Evolutionary conservation across 768 basidiomycete genomes (phyloP).

Genomic region (Amanita muscaria): DNA sequence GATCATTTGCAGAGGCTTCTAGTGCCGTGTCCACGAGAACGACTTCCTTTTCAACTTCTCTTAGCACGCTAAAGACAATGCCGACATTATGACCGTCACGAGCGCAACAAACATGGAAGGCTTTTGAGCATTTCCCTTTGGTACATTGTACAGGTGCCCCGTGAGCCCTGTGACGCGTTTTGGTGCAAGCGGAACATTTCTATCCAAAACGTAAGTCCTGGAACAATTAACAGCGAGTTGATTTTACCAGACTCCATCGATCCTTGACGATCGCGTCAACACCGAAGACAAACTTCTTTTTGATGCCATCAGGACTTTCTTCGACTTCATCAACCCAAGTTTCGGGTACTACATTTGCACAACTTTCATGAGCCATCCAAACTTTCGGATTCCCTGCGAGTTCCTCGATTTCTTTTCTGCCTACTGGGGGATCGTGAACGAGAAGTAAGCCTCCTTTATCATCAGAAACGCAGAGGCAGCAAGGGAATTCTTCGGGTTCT

Average conservation of each 20-base stretch:
- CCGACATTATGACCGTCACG: conserved; percentile 41
- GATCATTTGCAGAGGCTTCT: conserved; percentile 7
- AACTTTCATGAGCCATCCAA: conserved; percentile 77
- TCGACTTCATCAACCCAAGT: conserved; percentile 81
- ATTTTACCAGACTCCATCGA: conserved; percentile 82
- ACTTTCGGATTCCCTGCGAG: conserved; percentile 34
- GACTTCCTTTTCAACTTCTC: conserved; percentile 77
- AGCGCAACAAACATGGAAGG: conserved; percentile 92
- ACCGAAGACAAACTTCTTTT: conserved; percentile 62
- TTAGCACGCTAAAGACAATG: conserved; percentile 52
- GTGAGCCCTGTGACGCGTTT: conserved; percentile 53
- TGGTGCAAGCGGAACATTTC: conserved; percentile 90
- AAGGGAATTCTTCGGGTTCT: conserved; percentile 51
- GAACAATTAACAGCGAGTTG: conserved; percentile 3
- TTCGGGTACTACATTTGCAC: conserved; percentile 79
- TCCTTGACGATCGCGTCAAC: conserved; percentile 85
- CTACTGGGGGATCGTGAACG: conserved; percentile 59
- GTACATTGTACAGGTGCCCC: conserved; percentile 89
- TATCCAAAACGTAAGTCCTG: conserved; percentile 21
- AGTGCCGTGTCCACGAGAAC: conserved; percentile 43
- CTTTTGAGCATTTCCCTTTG: conserved; percentile 87
- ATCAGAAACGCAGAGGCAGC: conserved; percentile 57
- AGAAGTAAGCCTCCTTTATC: conserved; percentile 45
- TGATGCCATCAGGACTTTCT: conserved; percentile 26
- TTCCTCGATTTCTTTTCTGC: conserved; percentile 43